Evolutionary conservation across 768 basidiomycete species (phyloP).

Genomic region (Saitozyma podzolica): DNA sequence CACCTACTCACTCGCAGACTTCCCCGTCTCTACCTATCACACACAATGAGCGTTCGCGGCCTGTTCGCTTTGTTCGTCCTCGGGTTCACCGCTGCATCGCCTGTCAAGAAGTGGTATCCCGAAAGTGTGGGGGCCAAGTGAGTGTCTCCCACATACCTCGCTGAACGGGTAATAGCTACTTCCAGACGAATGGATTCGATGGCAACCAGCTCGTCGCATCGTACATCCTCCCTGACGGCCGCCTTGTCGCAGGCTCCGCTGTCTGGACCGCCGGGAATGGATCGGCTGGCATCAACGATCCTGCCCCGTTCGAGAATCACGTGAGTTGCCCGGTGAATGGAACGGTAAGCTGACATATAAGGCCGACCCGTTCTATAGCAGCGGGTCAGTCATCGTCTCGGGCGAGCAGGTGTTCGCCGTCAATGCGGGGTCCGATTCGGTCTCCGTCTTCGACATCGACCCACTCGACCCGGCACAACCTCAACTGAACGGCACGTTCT

Average conservation of each 20-base stretch:
- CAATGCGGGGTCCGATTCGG: conserved; percentile 14
- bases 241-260: conserved; percentile 4
- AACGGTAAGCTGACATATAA: background rate
- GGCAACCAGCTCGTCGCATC: conserved; percentile 9
- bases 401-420: conserved; percentile 7
- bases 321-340: conserved; percentile 5
- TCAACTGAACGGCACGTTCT: background rate
- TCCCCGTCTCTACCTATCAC: too few species aligned
- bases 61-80: background rate
- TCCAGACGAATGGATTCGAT: conserved; percentile 10
- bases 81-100: background rate
- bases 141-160: background rate
- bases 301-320: conserved; percentile 7
- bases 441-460: conserved; percentile 18
- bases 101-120: background rate
- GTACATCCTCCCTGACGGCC: conserved; percentile 8
- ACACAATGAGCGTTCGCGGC: background rate
- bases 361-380: conserved; percentile 14
- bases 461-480: conserved; percentile 3
- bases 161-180: conserved; percentile 8
- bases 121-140: conserved; percentile 7
- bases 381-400: conserved; percentile 6
- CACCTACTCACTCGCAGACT: too few species aligned
- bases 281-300: conserved; percentile 14
- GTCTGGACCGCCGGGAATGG: conserved; percentile 12